Conservation (phyloP, 2,329 filamentous ascomycete genomes). For the Epichloe gansuensis region DNA sequence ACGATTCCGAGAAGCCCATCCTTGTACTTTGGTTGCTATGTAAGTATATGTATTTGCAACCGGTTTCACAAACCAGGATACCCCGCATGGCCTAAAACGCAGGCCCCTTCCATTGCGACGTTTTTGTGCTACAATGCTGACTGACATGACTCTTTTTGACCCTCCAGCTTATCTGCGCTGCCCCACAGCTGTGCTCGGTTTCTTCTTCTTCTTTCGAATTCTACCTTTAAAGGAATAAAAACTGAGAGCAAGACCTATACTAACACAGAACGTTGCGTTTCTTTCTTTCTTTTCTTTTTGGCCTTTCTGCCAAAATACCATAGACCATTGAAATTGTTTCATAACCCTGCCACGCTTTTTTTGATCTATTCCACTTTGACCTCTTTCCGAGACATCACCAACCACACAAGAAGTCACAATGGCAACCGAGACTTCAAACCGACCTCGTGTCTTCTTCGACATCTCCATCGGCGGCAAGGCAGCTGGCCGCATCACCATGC, state of each 20-base stretch:
- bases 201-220: neutral
- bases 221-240: neutral
- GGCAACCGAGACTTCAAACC: conserved; percentile 35
- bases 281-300: neutral
- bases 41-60: neutral
- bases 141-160: neutral
- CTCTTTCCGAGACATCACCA: neutral
- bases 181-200: neutral
- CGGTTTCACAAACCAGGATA: neutral
- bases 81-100: neutral
- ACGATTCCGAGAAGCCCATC: neutral
- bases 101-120: neutral
- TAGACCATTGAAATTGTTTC: neutral
- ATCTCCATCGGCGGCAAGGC: conserved; percentile 65
- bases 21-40: neutral
- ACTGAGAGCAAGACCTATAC: neutral
- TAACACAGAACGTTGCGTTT: too few species aligned
- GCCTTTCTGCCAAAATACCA: neutral
- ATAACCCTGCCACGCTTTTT: neutral
- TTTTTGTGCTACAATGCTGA: neutral
- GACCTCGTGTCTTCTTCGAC: conserved; percentile 86
- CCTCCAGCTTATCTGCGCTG: neutral
- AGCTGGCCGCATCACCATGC: conserved; percentile 72
- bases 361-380: neutral
- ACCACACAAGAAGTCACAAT: conserved; percentile 17